Percentiles rank a stretch among this genome's conserved stretches.
Conservation (phyloP, 2,329 filamentous ascomycete species). For the Calonectria henricotiae region DNA sequence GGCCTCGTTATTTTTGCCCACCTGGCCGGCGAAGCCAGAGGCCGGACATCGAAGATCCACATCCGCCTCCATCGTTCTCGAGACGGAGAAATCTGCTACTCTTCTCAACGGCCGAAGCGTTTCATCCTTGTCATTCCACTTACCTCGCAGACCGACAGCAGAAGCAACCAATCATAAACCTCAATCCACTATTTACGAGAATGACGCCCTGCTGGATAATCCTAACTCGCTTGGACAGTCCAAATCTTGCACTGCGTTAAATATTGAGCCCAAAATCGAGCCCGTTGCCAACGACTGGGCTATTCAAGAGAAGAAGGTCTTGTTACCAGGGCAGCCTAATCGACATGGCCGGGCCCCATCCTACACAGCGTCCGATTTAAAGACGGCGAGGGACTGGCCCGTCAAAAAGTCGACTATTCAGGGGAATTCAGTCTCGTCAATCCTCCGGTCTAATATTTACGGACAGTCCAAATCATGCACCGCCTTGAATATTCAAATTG, state of each 20-base stretch:
- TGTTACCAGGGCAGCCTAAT: neutral
- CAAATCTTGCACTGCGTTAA: neutral
- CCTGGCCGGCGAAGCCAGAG: constrained; percentile 7
- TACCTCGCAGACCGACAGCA: neutral
- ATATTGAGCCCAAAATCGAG: neutral
- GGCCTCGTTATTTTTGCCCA: constrained; percentile 12
- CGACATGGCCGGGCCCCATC: neutral
- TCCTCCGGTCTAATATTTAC: neutral
- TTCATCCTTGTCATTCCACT: neutral
- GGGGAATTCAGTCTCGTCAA: neutral
- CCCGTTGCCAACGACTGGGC: neutral
- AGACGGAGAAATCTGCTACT: neutral
- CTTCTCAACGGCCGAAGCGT: neutral
- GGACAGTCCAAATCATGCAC: constrained; percentile 2
- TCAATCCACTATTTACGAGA: constrained; percentile 8
- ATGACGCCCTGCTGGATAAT: neutral
- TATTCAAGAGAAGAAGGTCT: neutral
- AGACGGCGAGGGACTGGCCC: neutral
- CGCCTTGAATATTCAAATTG: neutral
- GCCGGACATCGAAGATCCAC: constrained; percentile 2
- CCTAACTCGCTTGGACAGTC: neutral
- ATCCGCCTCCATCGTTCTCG: neutral
- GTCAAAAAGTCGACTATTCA: neutral
- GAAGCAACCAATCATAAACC: neutral
- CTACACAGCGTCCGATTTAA: neutral